Evolutionary conservation across 1,284 basidiomycete species (phyloP).

Genomic region (Chalciporus sp.): DNA sequence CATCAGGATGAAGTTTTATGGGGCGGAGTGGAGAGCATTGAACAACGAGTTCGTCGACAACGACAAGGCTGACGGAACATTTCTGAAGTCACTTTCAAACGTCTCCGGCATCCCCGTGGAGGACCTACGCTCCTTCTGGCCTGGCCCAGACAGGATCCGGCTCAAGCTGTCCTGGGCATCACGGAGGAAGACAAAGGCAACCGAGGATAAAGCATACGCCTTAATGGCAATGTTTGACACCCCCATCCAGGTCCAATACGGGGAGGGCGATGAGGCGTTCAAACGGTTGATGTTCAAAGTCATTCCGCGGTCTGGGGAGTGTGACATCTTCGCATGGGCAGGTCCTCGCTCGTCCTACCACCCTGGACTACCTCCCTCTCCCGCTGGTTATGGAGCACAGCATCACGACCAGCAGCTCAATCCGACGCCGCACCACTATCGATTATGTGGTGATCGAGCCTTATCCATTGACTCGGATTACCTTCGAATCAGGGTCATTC

Average conservation of each 20-base stretch:
- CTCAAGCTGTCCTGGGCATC: slow-evolving; percentile 18
- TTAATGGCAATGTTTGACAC: slow-evolving; percentile 16
- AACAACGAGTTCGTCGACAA: slow-evolving; percentile 17
- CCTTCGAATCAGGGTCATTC: slow-evolving; percentile 16
- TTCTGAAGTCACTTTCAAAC: slow-evolving; percentile 10
- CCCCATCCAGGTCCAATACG: slow-evolving; percentile 10
- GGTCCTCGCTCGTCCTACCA: slow-evolving; percentile 12
- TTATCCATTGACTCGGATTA: slow-evolving; percentile 4
- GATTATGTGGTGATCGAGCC: slow-evolving; percentile 22
- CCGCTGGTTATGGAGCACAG: slow-evolving; percentile 12
- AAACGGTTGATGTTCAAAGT: slow-evolving; percentile 14
- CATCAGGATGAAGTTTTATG: slow-evolving; percentile 19
- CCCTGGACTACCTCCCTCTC: slow-evolving; percentile 19
- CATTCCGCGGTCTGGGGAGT: slow-evolving; percentile 15
- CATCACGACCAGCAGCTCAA: slow-evolving; percentile 4
- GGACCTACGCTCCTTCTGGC: slow-evolving; percentile 17
- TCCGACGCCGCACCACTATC: slow-evolving; percentile 15
- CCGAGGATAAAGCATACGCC: slow-evolving; percentile 20
- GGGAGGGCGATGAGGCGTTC: slow-evolving; percentile 19
- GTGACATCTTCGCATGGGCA: slow-evolving; percentile 25
- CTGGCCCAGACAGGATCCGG: slow-evolving; percentile 18
- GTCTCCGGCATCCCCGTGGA: slow-evolving; percentile 10
- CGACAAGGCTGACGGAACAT: slow-evolving; percentile 18
- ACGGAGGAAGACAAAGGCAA: background rate
- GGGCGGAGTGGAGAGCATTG: slow-evolving; percentile 12